phyloP scores from a whole-genome alignment of 305 asterid species.

The Solanum hybrid region DNA sequence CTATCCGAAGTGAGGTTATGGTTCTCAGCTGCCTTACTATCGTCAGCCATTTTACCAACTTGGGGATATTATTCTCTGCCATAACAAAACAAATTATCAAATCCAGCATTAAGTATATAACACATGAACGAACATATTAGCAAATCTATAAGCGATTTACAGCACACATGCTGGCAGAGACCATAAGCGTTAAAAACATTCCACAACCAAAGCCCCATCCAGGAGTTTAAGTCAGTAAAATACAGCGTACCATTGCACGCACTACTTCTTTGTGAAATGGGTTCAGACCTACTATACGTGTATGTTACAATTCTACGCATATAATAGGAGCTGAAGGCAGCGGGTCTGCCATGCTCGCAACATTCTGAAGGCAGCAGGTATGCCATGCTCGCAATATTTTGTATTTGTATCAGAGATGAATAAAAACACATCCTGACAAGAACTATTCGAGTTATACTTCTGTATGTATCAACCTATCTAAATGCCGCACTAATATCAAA shows the following conservation, averaged over 20 bases:
- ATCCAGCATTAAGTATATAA: neutral
- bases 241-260: neutral
- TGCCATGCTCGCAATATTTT: neutral
- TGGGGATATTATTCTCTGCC: neutral
- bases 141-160: neutral
- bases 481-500: neutral
- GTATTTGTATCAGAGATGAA: neutral
- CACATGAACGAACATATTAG: neutral
- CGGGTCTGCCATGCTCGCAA: neutral
- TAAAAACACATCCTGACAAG: neutral
- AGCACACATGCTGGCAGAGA: neutral
- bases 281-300: neutral
- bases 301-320: neutral
- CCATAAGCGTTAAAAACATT: neutral
- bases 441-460: neutral
- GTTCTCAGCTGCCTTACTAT: slow-evolving; percentile 7
- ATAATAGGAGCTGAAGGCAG: neutral
- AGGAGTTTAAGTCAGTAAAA: neutral
- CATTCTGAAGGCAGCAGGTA: neutral
- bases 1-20: neutral
- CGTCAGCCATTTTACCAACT: slow-evolving; percentile 8
- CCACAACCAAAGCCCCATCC: neutral
- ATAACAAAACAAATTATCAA: neutral
- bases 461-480: neutral
- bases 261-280: neutral